Evolutionary conservation across 192 early-diverging fungal genomes (phyloP).

Genomic region (Backusella mclennaniae): DNA sequence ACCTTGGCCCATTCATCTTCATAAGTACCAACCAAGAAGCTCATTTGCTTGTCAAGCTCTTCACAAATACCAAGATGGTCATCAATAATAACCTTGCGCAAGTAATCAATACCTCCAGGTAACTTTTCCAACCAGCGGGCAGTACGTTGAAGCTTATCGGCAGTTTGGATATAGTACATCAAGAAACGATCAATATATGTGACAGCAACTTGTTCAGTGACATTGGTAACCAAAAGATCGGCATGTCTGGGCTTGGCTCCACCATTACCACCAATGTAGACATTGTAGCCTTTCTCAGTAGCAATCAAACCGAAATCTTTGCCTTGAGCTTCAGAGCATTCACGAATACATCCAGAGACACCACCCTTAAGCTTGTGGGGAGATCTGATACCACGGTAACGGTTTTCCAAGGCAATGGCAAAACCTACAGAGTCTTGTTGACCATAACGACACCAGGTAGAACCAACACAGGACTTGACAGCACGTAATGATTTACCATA

Average conservation of each 20-base stretch:
- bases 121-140: slow-evolving; percentile 71
- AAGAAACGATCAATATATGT: slow-evolving; percentile 64
- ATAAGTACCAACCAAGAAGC: slow-evolving; percentile 55
- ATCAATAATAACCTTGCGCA: slow-evolving; percentile 59
- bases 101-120: slow-evolving; percentile 63
- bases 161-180: slow-evolving; percentile 71
- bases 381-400: slow-evolving; percentile 67
- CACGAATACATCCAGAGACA: slow-evolving; percentile 66
- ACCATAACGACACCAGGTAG: slow-evolving; percentile 69
- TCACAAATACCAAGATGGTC: slow-evolving; percentile 61
- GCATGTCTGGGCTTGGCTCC: slow-evolving; percentile 68
- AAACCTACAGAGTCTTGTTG: slow-evolving; percentile 67
- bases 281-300: slow-evolving; percentile 69
- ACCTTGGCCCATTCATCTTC: slow-evolving; percentile 67
- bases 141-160: slow-evolving; percentile 60
- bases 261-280: slow-evolving; percentile 71
- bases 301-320: slow-evolving; percentile 63
- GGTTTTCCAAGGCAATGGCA: slow-evolving; percentile 56
- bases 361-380: slow-evolving; percentile 70
- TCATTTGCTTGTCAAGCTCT: slow-evolving; percentile 70
- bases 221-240: slow-evolving; percentile 52
- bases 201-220: slow-evolving; percentile 50
- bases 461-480: slow-evolving; percentile 68
- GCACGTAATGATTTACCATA: slow-evolving; percentile 70
- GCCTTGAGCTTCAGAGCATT: slow-evolving; percentile 54